Evolutionary conservation across 2,329 filamentous ascomycete species (phyloP), one percentile per base, ranked within the genome.

Genomic region (Tolypocladium cylindrosporum): DNA sequence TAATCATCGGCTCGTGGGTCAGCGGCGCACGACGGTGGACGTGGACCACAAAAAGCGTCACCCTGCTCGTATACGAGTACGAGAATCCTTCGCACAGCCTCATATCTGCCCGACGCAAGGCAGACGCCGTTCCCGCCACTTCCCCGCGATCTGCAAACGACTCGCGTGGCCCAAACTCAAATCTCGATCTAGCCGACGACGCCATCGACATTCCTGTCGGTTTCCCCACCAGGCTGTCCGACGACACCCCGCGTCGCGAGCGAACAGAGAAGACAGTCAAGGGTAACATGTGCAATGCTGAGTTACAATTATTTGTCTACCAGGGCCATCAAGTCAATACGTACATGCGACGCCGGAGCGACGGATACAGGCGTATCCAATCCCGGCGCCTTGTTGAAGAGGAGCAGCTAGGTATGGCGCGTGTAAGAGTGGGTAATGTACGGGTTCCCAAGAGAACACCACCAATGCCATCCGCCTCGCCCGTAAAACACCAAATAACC

Each of bases 241-340:
- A 51, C 48, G 16, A 24, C 45, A 34, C 16, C 27, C 40, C 27
- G 27, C 27, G 16, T 11, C 27, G 27, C 14, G 3, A 4, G 11
- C 4, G 5, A 34, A 10, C 19, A 21, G 10, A 14, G 31, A 34
- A 10, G 14, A 50, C 4, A 6, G 42, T 43, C 2, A 43, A 43
- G 42, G 4, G 16, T 10, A 5, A n/a, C 1, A 45, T 62, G 62
- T 68, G 63, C 66, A 69, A 70, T 67, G 64, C 66, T 60, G 63
- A 68, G 63, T 67, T 68, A 65, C 56, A 66, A 67, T 21, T 68
- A 67, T 21, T 67, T 69, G 66, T 67, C 65, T 68, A 68, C 65
- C 62, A 64, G 67, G 63, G 64, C 69, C 68, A 69, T 67, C 68
- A 71, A 63, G 65, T 66, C 58, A 65, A 60, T 59, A 58, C 56